These are phyloP conservation scores for Kitagawia praeruptora DNA, from an alignment of 129 eudicot species.

Conservation along the genomic window DNA sequence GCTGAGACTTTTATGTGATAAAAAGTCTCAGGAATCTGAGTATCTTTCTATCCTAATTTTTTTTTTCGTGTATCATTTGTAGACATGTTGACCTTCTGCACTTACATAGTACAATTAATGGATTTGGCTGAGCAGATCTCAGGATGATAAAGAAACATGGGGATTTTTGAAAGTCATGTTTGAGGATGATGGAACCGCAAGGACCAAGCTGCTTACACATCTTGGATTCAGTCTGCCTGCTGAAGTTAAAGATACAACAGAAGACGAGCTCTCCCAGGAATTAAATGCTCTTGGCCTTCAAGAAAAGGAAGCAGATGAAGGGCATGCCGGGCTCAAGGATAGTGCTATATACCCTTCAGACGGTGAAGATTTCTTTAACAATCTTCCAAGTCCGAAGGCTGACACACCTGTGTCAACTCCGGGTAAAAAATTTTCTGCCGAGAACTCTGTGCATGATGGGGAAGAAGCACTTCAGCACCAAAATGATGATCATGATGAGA, in stretches of 20 bases:
- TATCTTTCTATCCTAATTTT: constrained; percentile 27
- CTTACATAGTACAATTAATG: not conserved
- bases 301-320: constrained; percentile 26
- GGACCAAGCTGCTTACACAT: constrained; percentile 81
- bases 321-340: constrained; percentile 18
- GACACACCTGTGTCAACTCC: constrained; percentile 69
- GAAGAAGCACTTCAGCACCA: constrained; percentile 41
- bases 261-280: constrained; percentile 44
- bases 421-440: constrained; percentile 35
- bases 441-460: constrained; percentile 26
- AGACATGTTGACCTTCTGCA: not conserved
- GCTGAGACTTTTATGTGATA: constrained; percentile 70
- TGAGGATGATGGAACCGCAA: constrained; percentile 88
- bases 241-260: constrained; percentile 35
- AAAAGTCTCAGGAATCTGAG: constrained; percentile 78
- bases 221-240: constrained; percentile 72
- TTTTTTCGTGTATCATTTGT: not conserved
- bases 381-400: constrained; percentile 85
- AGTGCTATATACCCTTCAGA: constrained; percentile 35
- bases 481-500: constrained; percentile 41
- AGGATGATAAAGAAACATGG: constrained; percentile 88
- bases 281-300: constrained; percentile 37
- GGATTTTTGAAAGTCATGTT: constrained; percentile 94
- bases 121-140: constrained; percentile 44
- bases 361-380: constrained; percentile 91